Evolutionary conservation across 1,139 yeast genomes (phyloP).

Genomic region (Lodderomyces theae): DNA sequence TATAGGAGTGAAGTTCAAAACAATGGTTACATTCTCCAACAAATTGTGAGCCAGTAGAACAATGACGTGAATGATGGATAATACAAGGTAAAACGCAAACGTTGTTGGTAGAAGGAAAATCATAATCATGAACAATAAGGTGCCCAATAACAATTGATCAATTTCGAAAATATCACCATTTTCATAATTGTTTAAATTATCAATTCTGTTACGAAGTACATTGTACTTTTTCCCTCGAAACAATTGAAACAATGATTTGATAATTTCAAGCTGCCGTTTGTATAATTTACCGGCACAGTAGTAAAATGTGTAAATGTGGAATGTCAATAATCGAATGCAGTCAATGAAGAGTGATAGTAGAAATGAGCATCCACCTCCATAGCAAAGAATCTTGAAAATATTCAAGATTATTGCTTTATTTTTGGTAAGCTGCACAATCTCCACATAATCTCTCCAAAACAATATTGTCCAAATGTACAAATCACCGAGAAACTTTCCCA

Average conservation of each 20-base stretch:
- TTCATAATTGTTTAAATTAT: slow-evolving; percentile 50
- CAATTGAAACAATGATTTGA: slow-evolving; percentile 74
- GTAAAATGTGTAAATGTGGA: slow-evolving; percentile 77
- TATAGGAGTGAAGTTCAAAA: slow-evolving; percentile 79
- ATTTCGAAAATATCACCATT: slow-evolving; percentile 60
- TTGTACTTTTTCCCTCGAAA: slow-evolving; percentile 91
- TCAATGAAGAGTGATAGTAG: slow-evolving; percentile 68
- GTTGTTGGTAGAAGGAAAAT: slow-evolving; percentile 83
- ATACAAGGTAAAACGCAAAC: slow-evolving; percentile 76
- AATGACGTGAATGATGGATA: slow-evolving; percentile 57
- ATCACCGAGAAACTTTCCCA: slow-evolving; percentile 84
- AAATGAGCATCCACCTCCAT: slow-evolving; percentile 67
- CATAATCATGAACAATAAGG: slow-evolving; percentile 77
- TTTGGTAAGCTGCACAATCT: not conserved
- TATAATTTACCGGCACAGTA: slow-evolving; percentile 76
- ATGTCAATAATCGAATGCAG: slow-evolving; percentile 55
- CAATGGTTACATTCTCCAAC: slow-evolving; percentile 61
- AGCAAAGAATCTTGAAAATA: slow-evolving; percentile 24
- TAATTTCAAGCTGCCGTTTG: slow-evolving; percentile 65
- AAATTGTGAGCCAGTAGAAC: slow-evolving; percentile 50
- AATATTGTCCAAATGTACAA: slow-evolving; percentile 80
- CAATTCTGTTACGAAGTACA: slow-evolving; percentile 79
- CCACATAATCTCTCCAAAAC: slow-evolving; percentile 50
- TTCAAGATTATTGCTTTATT: not conserved
- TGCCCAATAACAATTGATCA: slow-evolving; percentile 86